A percentile compares a stretch with the other conserved stretches of the same genome.
phyloP scores from a whole-genome alignment of 2,329 filamentous ascomycete genomes.

The Lachnellula occidentalis region DNA sequence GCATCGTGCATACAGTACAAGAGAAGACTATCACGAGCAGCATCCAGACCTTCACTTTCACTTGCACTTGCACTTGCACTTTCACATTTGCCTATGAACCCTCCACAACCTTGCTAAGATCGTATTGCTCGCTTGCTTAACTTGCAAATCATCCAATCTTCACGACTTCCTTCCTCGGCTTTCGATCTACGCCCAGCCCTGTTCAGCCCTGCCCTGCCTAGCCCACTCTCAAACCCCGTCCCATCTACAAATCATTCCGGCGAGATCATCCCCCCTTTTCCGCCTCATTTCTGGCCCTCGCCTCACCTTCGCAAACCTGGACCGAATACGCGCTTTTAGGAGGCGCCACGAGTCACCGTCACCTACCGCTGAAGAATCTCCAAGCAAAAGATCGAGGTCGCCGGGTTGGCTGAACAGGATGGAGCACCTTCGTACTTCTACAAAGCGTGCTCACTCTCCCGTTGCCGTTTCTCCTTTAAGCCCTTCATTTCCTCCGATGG shows the following conservation, averaged over 20 bases:
- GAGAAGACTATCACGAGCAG: neutral
- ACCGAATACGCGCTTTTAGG: constrained; percentile 28
- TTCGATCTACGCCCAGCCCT: neutral
- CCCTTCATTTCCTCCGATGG: constrained; percentile 12
- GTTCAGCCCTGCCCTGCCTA: neutral
- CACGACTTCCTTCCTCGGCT: constrained; percentile 1
- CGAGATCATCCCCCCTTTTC: neutral
- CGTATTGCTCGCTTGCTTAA: no score
- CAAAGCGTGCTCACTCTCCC: constrained; percentile 24
- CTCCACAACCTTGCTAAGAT: no score
- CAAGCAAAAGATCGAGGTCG: constrained; percentile 9
- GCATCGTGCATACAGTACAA: neutral
- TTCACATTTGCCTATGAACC: no score
- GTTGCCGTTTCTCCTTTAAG: constrained; percentile 7
- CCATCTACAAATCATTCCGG: neutral
- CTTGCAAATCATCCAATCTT: constrained; percentile 8
- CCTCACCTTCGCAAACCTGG: constrained; percentile 19
- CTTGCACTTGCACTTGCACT: no score
- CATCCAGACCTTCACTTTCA: neutral
- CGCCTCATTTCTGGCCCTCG: constrained; percentile 8
- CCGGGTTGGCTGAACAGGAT: constrained; percentile 28
- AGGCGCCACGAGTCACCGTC: constrained; percentile 26
- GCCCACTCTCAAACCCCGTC: neutral
- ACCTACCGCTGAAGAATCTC: constrained; percentile 3
- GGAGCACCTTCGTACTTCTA: constrained; percentile 22